Base-by-base conservation (phyloP, 2,329 filamentous ascomycete genomes). In the Stachybotrys chartarum region DNA sequence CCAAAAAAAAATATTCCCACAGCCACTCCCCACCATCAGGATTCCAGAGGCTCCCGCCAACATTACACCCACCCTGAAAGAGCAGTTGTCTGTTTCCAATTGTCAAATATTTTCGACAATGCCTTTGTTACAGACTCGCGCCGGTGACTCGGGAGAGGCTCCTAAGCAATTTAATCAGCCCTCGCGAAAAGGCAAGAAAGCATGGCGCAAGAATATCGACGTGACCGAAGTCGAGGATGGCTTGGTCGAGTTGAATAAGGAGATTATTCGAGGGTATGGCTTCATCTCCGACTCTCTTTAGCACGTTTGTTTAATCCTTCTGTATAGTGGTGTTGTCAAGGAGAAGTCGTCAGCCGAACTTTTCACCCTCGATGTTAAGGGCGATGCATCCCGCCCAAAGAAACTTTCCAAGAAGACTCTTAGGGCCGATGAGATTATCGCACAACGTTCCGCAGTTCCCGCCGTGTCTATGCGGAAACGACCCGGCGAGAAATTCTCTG, bases 161-260 rank as follows among this genome's bases (percentile, higher is more conserved):
- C 92, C 91, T 11, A 84, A 86, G 59, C 90, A 95, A 62, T 85
- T 87, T 74, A 91, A 84, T 60, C 94, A 99, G 72, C 84, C 91
- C 30, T 97, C 93, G 6, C 83, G 94, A 69, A 99, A 99, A 72
- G 94, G 95, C 65, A 97, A 97, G 75, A 97, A 96, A 77, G 93
- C 94, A 35, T 99, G 94, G 94, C 84, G 94, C 68, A 99, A 97
- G 73, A 96, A 99, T 75, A 91, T 99, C 72, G 91, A 99, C 73
- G 83, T 97, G 59, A 87, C 90, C 31, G 87, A 96, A 59, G 83
- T 99, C 30, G 82, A 93, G 65, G 76, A 87, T 54, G 94, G 94
- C 58, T 82, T 99, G 39, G 87, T 91, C 59, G 81, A 88, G 66
- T 77, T 95, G 61, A 91, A 94, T 65, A 88, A 95, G 57, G 89